Conservation (phyloP, 2,329 filamentous ascomycete genomes). For the Cladophialophora yegresii region DNA sequence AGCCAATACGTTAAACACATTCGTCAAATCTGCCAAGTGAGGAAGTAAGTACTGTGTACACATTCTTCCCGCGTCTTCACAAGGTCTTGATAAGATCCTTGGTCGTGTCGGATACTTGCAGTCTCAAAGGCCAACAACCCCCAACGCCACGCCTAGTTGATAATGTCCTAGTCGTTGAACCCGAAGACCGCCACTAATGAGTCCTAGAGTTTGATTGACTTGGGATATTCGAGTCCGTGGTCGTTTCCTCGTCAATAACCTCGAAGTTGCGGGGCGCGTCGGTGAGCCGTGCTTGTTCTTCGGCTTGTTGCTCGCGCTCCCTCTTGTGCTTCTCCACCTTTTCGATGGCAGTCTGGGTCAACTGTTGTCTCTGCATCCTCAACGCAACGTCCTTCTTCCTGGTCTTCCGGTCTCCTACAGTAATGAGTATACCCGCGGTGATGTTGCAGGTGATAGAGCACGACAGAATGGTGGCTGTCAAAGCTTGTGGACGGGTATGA, state of each 20-base stretch:
- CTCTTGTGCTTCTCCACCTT: constrained; percentile 42
- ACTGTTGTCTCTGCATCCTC: constrained; percentile 71
- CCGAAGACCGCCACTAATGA: constrained; percentile 10
- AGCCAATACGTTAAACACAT: background rate
- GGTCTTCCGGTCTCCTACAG: constrained; percentile 71
- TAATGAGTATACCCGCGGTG: constrained; percentile 73
- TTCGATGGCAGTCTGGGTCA: constrained; percentile 67
- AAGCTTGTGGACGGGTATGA: constrained; percentile 65
- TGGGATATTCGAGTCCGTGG: background rate
- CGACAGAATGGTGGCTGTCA: constrained; percentile 79
- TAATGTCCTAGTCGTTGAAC: background rate
- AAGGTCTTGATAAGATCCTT: background rate
- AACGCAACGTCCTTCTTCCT: constrained; percentile 85
- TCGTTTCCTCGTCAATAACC: constrained; percentile 32
- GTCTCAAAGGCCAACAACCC: constrained; percentile 1
- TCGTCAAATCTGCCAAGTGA: constrained; percentile 3
- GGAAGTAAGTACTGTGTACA: background rate
- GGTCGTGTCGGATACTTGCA: background rate
- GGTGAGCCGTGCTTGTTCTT: constrained; percentile 11
- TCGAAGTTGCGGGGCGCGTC: constrained; percentile 24
- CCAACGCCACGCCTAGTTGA: constrained; percentile 8
- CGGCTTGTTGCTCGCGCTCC: constrained; percentile 18
- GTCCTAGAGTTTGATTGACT: constrained; percentile 16
- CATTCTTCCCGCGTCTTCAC: background rate
- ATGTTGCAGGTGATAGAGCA: constrained; percentile 78